A percentile compares a stretch with the other conserved stretches of the same genome.
phyloP scores from a whole-genome alignment of 2,329 filamentous ascomycete species.

The Plectosphaerella sp. region DNA sequence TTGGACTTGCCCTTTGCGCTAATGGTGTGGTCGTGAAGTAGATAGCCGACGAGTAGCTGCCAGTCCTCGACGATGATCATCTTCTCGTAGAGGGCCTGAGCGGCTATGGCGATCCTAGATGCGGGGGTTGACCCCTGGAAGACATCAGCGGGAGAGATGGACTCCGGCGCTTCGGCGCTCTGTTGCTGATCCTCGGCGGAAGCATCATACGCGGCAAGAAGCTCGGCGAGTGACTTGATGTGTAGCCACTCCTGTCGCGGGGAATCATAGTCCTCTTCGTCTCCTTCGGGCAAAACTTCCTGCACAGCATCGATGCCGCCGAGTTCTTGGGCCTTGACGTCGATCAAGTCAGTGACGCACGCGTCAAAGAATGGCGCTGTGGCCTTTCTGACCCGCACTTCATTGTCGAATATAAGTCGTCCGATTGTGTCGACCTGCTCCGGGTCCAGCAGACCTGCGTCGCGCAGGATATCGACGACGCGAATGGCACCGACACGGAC shows the following conservation, averaged over 20 bases:
- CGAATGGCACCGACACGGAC: conserved; percentile 79
- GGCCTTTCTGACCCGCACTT: conserved; percentile 78
- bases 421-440: conserved; percentile 87
- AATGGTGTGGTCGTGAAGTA: conserved; percentile 85
- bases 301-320: conserved; percentile 74
- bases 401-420: conserved; percentile 82
- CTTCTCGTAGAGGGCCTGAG: conserved; percentile 79
- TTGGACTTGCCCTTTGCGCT: conserved; percentile 48
- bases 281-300: conserved; percentile 65
- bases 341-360: conserved; percentile 77
- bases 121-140: conserved; percentile 64
- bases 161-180: conserved; percentile 35
- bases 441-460: conserved; percentile 82
- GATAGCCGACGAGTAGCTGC: conserved; percentile 84
- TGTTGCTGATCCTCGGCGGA: conserved; percentile 57
- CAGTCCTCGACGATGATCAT: conserved; percentile 78
- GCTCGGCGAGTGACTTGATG: conserved; percentile 84
- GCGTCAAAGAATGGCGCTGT: conserved; percentile 88
- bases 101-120: conserved; percentile 79
- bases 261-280: conserved; percentile 72
- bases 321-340: conserved; percentile 76
- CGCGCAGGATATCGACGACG: conserved; percentile 75
- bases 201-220: conserved; percentile 74
- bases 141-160: conserved; percentile 48
- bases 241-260: conserved; percentile 84